Base-by-base conservation (phyloP, 306 rosid species). In the Cucurbita ficifolia region DNA sequence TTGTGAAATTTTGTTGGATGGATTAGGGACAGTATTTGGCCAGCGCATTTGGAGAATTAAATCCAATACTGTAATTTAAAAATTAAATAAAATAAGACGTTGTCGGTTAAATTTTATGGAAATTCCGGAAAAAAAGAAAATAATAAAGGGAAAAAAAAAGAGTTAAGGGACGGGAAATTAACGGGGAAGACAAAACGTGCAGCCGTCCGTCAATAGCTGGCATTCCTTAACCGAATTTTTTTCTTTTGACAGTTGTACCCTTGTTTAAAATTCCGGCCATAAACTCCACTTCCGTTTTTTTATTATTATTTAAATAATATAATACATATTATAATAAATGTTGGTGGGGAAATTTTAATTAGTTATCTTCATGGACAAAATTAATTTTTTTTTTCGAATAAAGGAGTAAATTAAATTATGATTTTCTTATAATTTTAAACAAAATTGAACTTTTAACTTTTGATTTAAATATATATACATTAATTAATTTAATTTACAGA, bases 131-230 rank as follows among this genome's bases (percentile, higher is more conserved):
- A 19, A 42, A 0, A 42, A 19, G 4, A 64, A n/a, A 33, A 59
- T 10, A 29, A 33, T 29, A 38, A n/a, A 40, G 8, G 11, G 10
- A 16, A 4, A 62, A 42, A 64, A 4, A 17, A 62, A 33, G 6
- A n/a, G 10, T 7, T 57, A 53, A 24, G 6, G 24, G 48, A 38
- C 60, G 52, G 68, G 19, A 36, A 75, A 46, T 71, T 71, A 48
- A 74, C n/a, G 57, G 40, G 60, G 50, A 13, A 50, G 19, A 73
- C 51, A 42, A 72, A 33, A 61, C 33, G 72, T 38, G 67, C 18
- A 3, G 76, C 48, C 60, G 52, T 42, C 59, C 18, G 60, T 19
- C n/a, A 16, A 61, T 78, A 78, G 83, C 72, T 74, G 79, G 62
- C 75, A 79, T 46, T 21, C 22, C 9, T 60, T 76, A 24, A 71